Evolutionary conservation across 495 filamentous ascomycete species (phyloP), one percentile per base, ranked within the genome.

Genomic region (Hypoxylon fuscum): DNA sequence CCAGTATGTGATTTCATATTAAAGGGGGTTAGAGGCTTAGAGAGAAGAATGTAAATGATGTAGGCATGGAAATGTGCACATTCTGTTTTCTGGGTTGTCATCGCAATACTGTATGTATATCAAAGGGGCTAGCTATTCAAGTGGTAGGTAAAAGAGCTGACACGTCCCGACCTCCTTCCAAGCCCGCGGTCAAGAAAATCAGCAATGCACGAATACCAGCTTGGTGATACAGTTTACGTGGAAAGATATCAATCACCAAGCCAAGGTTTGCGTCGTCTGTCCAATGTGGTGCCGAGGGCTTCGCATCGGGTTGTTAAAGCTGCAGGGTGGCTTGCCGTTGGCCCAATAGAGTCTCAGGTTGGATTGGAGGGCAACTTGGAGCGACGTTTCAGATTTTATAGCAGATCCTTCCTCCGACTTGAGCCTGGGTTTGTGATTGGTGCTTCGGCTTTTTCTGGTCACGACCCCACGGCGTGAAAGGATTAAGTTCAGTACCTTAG

Each of bases 321-420:
- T 59, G 62, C 62, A 66, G 29, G 62, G 45, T 66, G 62, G 62
- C 62, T 66, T 66, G 22, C 50, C 38, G 55, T 34, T 50, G 34
- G 23, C 25, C 55, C 55, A 60, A 55, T 66, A 6, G 49, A 49
- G 62, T 43, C 25, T 50, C 49, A 40, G 41, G 50, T n/a, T 55
- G 56, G 55, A 49, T 50, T 45, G 25, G 23, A 56, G 35, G 62
- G 48, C 40, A 59, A 55, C 62, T 64, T 59, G 55, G 51, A 56
- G 54, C 56, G 56, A 57, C 63, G 63, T 66, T 66, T 66, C 63
- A 66, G 56, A 66, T 66, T 66, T 55, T 52, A 61, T 44, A 59
- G 56, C 46, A 66, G 56, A 57, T 59, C 55, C 63, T n/a, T 32
- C 62, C 52, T 46, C 51, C 32, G 44, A 42, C 31, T 20, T 15